Conservation (phyloP, 1,139 yeast genomes). For the Yamadazyma spencermartinsiae region DNA sequence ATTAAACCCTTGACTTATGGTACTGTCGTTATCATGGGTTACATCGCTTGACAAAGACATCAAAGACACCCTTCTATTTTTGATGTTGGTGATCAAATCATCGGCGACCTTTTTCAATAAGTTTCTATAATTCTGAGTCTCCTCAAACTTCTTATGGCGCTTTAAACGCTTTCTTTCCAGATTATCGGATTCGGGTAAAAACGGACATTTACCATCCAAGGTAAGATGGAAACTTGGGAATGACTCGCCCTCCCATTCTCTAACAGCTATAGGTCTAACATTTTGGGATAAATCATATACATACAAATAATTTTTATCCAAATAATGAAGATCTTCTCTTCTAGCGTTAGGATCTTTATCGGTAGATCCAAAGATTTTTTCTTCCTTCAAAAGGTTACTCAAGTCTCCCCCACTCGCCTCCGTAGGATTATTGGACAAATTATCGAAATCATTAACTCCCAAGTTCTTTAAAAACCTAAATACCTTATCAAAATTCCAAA, state of each 20-base stretch:
- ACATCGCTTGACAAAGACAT: conserved; percentile 12
- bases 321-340: conserved; percentile 82
- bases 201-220: conserved; percentile 73
- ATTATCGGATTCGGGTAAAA: conserved; percentile 51
- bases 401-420: conserved; percentile 36
- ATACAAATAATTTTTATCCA: conserved; percentile 64
- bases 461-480: conserved; percentile 74
- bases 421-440: conserved; percentile 17
- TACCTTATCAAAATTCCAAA: conserved; percentile 89
- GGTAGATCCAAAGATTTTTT: conserved; percentile 80
- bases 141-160: conserved; percentile 42
- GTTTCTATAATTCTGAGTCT: conserved; percentile 40
- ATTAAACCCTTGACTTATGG: conserved; percentile 17
- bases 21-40: conserved; percentile 14
- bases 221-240: conserved; percentile 48
- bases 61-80: conserved; percentile 21
- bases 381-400: conserved; percentile 74
- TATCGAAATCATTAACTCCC: conserved; percentile 41
- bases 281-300: conserved; percentile 80
- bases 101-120: conserved; percentile 36
- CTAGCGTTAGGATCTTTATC: conserved; percentile 87
- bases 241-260: conserved; percentile 68
- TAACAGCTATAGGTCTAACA: conserved; percentile 76
- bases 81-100: conserved; percentile 31
- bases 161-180: conserved; percentile 39